Percentiles rank a stretch among this genome's conserved stretches.
phyloP scores from a whole-genome alignment of 1,284 basidiomycete species.

The Cryptococcus sp. region DNA sequence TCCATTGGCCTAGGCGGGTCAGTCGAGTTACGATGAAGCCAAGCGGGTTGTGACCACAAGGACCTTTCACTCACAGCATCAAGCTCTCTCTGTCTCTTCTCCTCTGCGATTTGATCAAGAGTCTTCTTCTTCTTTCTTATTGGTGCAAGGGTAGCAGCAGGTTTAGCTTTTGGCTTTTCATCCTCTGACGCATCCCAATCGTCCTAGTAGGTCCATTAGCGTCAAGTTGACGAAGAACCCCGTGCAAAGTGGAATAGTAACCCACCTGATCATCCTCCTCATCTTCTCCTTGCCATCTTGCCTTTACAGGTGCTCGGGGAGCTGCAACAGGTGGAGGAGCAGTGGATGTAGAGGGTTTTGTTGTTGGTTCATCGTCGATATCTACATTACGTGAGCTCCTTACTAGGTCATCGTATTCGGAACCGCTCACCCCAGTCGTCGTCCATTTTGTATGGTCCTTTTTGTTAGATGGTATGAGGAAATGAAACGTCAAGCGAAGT shows the following conservation, averaged over 20 bases:
- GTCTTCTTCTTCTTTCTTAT: conserved; percentile 75
- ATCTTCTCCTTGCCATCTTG: conserved; percentile 77
- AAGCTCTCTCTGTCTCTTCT: conserved; percentile 59
- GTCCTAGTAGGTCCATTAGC: conserved; percentile 56
- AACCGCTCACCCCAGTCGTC: conserved; percentile 40
- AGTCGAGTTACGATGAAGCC: not conserved
- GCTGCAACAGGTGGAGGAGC: conserved; percentile 35
- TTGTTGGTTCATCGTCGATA: conserved; percentile 52
- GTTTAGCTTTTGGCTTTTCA: conserved; percentile 56
- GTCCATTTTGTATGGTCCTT: not conserved
- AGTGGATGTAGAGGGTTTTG: conserved; percentile 47
- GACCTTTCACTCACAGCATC: conserved; percentile 48
- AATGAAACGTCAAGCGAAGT: too few relatives aligned
- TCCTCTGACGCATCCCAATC: conserved; percentile 92
- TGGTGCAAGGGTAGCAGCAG: conserved; percentile 42
- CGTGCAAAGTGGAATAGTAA: not conserved
- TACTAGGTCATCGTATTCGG: not conserved
- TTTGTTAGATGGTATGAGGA: not conserved
- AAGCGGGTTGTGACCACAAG: not conserved
- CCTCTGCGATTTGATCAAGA: conserved; percentile 79
- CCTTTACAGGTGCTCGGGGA: conserved; percentile 48
- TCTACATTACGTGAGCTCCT: conserved; percentile 16
- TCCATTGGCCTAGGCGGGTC: conserved; percentile 6
- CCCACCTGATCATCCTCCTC: conserved; percentile 61
- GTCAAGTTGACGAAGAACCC: conserved; percentile 25